Evolutionary conservation across 2,329 filamentous ascomycete genomes (phyloP).

Genomic region (Paraphaeosphaeria sporulosa): DNA sequence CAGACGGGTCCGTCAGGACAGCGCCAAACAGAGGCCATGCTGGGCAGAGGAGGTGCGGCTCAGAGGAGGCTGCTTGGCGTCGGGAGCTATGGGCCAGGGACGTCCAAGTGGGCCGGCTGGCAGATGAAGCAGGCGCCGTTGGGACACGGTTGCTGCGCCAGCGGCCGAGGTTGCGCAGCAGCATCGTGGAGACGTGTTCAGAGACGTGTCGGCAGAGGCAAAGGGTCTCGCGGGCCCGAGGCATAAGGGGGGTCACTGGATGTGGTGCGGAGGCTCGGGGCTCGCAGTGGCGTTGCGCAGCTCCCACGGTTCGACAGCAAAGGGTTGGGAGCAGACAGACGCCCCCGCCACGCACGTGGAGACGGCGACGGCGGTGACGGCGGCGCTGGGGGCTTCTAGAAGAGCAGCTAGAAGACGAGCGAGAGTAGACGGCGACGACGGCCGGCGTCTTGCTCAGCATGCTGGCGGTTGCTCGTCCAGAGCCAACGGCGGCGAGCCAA

Average conservation of each 20-base stretch:
- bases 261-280: background rate
- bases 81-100: constrained; percentile 1
- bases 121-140: background rate
- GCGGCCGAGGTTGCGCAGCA: background rate
- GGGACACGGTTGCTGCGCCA: background rate
- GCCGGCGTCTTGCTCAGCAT: background rate
- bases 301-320: constrained; percentile 1
- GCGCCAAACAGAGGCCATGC: background rate
- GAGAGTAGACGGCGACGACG: background rate
- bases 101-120: background rate
- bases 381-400: constrained; percentile 5
- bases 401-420: constrained; percentile 6
- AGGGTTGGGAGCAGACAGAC: background rate
- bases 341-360: constrained; percentile 7
- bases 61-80: background rate
- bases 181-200: background rate
- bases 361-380: background rate
- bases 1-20: constrained; percentile 11
- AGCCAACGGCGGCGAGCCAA: background rate
- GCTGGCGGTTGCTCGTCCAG: background rate
- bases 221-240: constrained; percentile 4
- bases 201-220: background rate
- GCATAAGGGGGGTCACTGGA: background rate
- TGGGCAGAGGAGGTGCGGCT: background rate
- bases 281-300: background rate